Conservation (phyloP, 192 early-diverging fungal genomes). For the Gaertneriomyces semiglobifer region DNA sequence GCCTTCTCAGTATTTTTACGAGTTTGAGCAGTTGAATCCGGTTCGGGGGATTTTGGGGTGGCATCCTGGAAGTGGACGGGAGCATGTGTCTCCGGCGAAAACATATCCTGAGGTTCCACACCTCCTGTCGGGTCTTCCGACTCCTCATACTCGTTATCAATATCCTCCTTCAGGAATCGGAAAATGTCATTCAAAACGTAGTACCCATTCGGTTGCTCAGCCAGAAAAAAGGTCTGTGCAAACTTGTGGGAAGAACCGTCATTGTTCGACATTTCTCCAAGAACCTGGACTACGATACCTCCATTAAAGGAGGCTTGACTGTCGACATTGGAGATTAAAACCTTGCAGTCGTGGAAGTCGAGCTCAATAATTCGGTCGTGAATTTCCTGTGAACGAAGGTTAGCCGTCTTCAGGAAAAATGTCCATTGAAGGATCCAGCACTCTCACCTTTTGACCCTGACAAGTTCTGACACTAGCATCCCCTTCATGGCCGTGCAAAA, state of each 20-base stretch:
- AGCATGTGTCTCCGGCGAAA: constrained; percentile 27
- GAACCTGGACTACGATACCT: constrained; percentile 84
- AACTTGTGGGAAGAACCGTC: constrained; percentile 78
- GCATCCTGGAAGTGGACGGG: constrained; percentile 1
- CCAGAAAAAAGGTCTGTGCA: constrained; percentile 88
- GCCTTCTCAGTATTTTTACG: constrained; percentile 13
- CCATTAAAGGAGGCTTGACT: constrained; percentile 68
- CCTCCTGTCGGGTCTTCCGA: constrained; percentile 23
- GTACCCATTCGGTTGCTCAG: constrained; percentile 83
- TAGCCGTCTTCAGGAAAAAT: background rate
- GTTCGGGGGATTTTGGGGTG: constrained; percentile 19
- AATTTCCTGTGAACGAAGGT: constrained; percentile 64
- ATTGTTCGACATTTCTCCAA: constrained; percentile 88
- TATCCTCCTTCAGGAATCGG: constrained; percentile 90
- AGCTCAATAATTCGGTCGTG: constrained; percentile 67
- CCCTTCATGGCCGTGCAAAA: constrained; percentile 81
- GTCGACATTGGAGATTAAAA: constrained; percentile 85
- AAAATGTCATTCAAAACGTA: constrained; percentile 93
- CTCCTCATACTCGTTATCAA: constrained; percentile 51
- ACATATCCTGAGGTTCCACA: constrained; percentile 20
- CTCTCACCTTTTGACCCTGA: constrained; percentile 66
- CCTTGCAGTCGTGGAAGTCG: constrained; percentile 82
- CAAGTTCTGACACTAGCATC: constrained; percentile 44
- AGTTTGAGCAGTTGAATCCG: background rate
- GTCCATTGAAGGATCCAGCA: background rate